Evolutionary conservation across 2,329 filamentous ascomycete species (phyloP), one percentile per base, ranked within the genome.

Genomic region (Lasiodiplodia hormozganensis): DNA sequence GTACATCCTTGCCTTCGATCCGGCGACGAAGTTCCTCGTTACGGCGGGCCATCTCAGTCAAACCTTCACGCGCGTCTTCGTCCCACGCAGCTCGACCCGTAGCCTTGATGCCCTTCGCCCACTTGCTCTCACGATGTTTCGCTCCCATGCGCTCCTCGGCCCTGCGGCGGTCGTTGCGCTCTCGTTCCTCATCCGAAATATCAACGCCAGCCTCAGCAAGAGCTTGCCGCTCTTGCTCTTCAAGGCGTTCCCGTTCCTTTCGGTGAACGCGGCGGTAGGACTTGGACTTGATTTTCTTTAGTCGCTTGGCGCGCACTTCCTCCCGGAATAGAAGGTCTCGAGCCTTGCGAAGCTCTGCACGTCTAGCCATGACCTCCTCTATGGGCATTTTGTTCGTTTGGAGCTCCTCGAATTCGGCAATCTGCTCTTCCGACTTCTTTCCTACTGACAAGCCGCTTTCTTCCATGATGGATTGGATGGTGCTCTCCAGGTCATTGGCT

Each of bases 261-360:
- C 95, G 89, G 80, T 98, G 95, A 16, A 98, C 91, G 54, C 94
- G 90, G 67, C 95, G 92, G 78, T 97, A 99, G 0, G 94, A 88
- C 80, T 97, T 99, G 78, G 92, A 96, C 85, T 99, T 99, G 83
- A 99, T 99, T 84, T 98, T 98, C 83, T 97, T 97, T 81, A 99
- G 93, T 28, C 96, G 90, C 81, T 94, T 96, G 8, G 94, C 88
- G 68, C 94, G 91, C 53, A 94, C 90, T 75, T 96, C 91, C 80
- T 98, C 95, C 12, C 94, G 88, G 74, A 96, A 97, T 72, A 95
- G 86, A 8, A 97, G 82, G 74, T 98, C 95, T 72, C 96, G 87
- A 71, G 92, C 89, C 78, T 89, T 90, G 14, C 96, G 90, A 68
- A 95, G 86, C 75, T 94, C 89, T 58, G 90, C 89, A 68, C 90